Conservation (phyloP, 768 basidiomycete species). For the Amanita thiersii region DNA sequence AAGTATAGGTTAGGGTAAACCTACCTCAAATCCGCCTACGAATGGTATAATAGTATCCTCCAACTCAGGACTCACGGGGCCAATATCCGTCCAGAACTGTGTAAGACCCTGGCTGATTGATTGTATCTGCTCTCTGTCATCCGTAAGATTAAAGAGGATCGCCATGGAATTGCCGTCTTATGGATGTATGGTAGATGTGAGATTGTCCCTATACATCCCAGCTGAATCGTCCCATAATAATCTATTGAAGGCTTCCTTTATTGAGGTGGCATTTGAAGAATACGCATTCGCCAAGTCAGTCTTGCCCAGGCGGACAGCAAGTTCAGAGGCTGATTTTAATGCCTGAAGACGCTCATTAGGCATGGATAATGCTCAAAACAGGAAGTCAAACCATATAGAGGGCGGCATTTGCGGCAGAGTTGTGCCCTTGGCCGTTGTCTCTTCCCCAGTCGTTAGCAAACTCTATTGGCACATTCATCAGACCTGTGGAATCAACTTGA, state of each 20-base stretch:
- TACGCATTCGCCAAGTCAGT: slow-evolving; percentile 17
- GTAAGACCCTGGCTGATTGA: slow-evolving; percentile 35
- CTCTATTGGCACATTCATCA: slow-evolving; percentile 29
- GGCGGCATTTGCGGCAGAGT: slow-evolving; percentile 39
- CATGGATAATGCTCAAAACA: neutral
- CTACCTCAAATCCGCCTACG: slow-evolving; percentile 41
- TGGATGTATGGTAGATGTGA: slow-evolving; percentile 29
- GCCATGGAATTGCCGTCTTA: slow-evolving; percentile 45
- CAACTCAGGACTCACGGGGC: slow-evolving; percentile 39
- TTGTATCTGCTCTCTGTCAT: slow-evolving; percentile 25
- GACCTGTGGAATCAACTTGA: slow-evolving; percentile 28
- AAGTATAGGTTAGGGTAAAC: slow-evolving; percentile 1
- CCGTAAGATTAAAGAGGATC: slow-evolving; percentile 37
- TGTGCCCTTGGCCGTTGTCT: slow-evolving; percentile 35
- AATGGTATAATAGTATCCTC: slow-evolving; percentile 46
- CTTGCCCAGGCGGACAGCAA: slow-evolving; percentile 22
- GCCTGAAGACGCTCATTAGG: slow-evolving; percentile 14
- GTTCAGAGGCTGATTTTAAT: slow-evolving; percentile 25
- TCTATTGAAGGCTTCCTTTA: slow-evolving; percentile 33
- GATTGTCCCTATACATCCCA: slow-evolving; percentile 42
- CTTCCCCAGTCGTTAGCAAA: slow-evolving; percentile 44
- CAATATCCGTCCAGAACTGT: slow-evolving; percentile 40
- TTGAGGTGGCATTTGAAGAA: slow-evolving; percentile 23
- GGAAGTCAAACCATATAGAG: slow-evolving; percentile 27
- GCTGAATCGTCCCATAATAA: slow-evolving; percentile 33